Base-by-base conservation (phyloP, 2,329 filamentous ascomycete species). In the Tolypocladium pustulatum region DNA sequence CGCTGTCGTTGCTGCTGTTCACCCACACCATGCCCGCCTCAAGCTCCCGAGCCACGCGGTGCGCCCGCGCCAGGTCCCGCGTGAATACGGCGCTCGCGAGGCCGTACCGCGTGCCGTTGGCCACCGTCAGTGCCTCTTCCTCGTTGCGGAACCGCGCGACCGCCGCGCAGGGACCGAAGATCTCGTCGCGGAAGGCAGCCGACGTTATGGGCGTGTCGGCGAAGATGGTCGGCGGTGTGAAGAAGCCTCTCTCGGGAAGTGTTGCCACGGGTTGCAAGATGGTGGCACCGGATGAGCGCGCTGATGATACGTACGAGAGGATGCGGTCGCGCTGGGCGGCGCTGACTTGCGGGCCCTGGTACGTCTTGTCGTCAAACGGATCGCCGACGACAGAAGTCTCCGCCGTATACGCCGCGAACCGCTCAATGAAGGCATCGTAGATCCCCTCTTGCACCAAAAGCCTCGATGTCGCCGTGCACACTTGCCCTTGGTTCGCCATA, bases 301-400 rank as follows among this genome's bases (percentile, higher is more conserved):
- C 49, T 10, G 49, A 34, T 20, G 49, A 36, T 22, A 92, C 84
- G 69, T 87, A 93, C 1, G 78, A 78, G 32, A 91, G 76, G 3
- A 93, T 81, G 40, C 83, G 78, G 57, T 91, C 86, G 65, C 87
- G 88, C 68, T 91, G 88, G 6, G 77, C 72, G 68, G 86, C 86
- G 6, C 86, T 87, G 54, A 90, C 82, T 66, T 90, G 88, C 0
- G 89, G 89, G 0, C 89, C 89, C 67, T 91, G 88, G 75, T 86
- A 88, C 0, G 87, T 90, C 40, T 76, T 76, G 63, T 87, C 81
- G 7, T 80, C 78, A 69, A 90, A 91, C 0, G 87, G 88, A 66
- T 90, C 83, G 58, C 88, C 89, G 15, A 90, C 79, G 56, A 85
- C 81, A 64, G 81, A 85, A 38, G 82, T 81, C 27, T 77, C 73